Conservation (phyloP, 176 grass and related monocot species). For the Tuctoria greenei region DNA sequence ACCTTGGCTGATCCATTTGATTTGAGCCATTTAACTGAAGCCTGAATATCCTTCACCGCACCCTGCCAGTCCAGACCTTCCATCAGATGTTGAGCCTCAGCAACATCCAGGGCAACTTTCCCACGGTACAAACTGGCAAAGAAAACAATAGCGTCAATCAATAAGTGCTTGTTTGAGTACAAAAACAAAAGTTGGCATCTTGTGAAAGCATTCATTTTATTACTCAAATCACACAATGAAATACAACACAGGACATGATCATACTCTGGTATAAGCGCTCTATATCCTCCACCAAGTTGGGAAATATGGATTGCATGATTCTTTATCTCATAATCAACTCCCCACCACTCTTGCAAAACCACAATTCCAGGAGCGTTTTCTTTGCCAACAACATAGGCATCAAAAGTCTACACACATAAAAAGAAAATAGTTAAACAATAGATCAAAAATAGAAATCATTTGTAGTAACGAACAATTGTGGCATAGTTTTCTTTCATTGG, state of each 20-base stretch:
- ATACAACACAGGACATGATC: constrained; percentile 14
- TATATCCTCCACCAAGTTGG: constrained; percentile 81
- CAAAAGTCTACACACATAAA: constrained; percentile 68
- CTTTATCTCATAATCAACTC: constrained; percentile 94
- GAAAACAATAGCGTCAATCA: background rate
- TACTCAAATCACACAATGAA: constrained; percentile 17
- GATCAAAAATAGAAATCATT: background rate
- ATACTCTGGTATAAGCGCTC: constrained; percentile 95
- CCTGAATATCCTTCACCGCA: constrained; percentile 83
- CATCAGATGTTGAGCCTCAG: constrained; percentile 89
- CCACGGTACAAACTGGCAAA: constrained; percentile 81
- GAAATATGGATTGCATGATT: constrained; percentile 88
- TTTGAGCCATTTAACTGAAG: constrained; percentile 97
- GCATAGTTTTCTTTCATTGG: background rate
- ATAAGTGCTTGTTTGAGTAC: background rate
- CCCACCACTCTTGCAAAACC: constrained; percentile 98
- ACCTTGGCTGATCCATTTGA: constrained; percentile 88
- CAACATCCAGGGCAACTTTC: constrained; percentile 82
- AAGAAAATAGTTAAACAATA: background rate
- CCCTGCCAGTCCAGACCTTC: constrained; percentile 82
- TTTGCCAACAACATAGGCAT: constrained; percentile 90
- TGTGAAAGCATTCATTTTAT: background rate
- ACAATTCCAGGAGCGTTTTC: constrained; percentile 93
- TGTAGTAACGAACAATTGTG: background rate
- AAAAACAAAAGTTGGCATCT: background rate